Evolutionary conservation across 2,329 filamentous ascomycete genomes (phyloP), one percentile per base, ranked within the genome.

Genomic region (Coniosporium tulheliwenetii): DNA sequence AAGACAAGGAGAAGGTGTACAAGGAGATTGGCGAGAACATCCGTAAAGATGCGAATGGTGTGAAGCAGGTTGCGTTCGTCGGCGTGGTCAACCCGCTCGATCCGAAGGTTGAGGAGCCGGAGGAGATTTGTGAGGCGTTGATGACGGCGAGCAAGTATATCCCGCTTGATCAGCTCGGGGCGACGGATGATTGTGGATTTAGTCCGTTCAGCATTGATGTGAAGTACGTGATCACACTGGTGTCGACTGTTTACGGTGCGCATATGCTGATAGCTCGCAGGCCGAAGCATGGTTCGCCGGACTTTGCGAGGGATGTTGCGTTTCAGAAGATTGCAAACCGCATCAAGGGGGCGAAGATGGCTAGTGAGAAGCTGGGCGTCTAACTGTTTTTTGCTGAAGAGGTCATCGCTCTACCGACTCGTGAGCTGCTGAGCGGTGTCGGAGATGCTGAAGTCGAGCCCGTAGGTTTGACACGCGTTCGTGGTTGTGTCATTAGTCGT

Each of bases 121-220:
- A 56, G 31, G 47, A 56, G 31, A 46, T 58, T 5, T 47, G 51
- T 15, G 49, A 52, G 12, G 52, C 50, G 31, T 43, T 57, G 10
- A 16, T 54, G 29, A 47, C 48, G 36, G 55, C 53, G 4, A 47
- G 48, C 39, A 52, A 51, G 38, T 50, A 53, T 37, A 54, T 55
- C 30, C 47, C 48, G 7, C 47, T 44, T 8, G 50, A 56, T 40
- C 52, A 52, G 30, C 42, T 56, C 8, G 54, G 54, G 14, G 51
- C 51, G 32, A 56, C 53, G 12, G 54, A 56, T 40, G 52, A 56
- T 45, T 56, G 54, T 36, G 53, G 54, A 8, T 56, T 56, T 37
- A 48, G 48, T 36, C 54, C 53, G 10, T 56, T 56, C 31, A 50
- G 49, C 37, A 49, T 52, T 34, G 54, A 56, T 42, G 44, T 51